phyloP scores from a whole-genome alignment of 2,329 filamentous ascomycete species.

The Albifimbria verrucaria region DNA sequence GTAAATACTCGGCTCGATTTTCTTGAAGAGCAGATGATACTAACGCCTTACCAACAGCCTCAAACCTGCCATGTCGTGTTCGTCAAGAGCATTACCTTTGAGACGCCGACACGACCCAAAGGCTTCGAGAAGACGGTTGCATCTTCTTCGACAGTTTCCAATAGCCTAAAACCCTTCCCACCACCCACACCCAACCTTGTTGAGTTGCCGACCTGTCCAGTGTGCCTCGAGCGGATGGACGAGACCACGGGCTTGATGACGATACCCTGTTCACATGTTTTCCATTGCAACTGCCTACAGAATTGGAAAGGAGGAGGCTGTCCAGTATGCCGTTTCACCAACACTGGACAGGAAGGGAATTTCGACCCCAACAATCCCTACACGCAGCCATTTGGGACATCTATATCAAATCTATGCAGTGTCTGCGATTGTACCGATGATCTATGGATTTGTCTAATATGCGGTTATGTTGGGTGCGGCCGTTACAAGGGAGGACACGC shows the following conservation, averaged over 20 bases:
- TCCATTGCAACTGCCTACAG: conserved; percentile 92
- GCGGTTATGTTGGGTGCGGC: conserved; percentile 88
- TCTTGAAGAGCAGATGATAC: background rate
- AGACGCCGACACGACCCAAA: conserved; percentile 52
- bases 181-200: conserved; percentile 76
- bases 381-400: conserved; percentile 54
- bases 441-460: conserved; percentile 94
- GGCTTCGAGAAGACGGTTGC: conserved; percentile 58
- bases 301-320: conserved; percentile 95
- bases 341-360: conserved; percentile 32
- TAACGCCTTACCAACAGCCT: conserved; percentile 46
- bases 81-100: conserved; percentile 86
- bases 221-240: conserved; percentile 97
- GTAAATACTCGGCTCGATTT: conserved; percentile 38
- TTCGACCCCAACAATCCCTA: conserved; percentile 48
- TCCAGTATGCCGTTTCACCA: conserved; percentile 89
- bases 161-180: conserved; percentile 56
- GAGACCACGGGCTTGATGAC: conserved; percentile 93
- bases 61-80: conserved; percentile 95
- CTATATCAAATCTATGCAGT: conserved; percentile 68
- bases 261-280: conserved; percentile 95
- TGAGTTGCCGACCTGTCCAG: conserved; percentile 91
- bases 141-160: conserved; percentile 38
- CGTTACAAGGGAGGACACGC: conserved; percentile 92
- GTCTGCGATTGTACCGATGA: conserved; percentile 78